phyloP scores from a whole-genome alignment of 1,139 yeast species.

The Suhomyces coccinellae region DNA sequence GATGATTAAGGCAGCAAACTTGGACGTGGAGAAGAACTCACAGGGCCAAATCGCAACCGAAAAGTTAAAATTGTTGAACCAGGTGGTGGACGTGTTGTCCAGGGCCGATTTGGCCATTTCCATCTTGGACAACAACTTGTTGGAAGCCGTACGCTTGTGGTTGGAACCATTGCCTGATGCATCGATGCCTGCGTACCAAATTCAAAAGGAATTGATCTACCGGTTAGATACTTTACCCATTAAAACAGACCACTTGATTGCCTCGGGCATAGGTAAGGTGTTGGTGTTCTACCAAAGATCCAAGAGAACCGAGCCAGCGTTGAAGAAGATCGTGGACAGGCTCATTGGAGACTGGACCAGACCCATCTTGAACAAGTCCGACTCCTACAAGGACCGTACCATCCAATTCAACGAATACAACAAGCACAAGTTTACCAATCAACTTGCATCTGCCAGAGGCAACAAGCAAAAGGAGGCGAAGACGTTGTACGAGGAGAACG shows the following conservation, averaged over 20 bases:
- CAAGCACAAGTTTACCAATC: constrained; percentile 53
- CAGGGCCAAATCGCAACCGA: constrained; percentile 81
- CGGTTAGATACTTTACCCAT: constrained; percentile 81
- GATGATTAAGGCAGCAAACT: constrained; percentile 92
- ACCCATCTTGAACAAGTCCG: constrained; percentile 94
- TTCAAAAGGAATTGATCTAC: constrained; percentile 81
- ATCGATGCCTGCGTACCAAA: constrained; percentile 93
- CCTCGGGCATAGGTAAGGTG: constrained; percentile 92
- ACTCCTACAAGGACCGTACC: constrained; percentile 86
- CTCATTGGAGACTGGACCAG: constrained; percentile 97
- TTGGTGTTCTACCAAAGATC: constrained; percentile 91
- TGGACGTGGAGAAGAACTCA: constrained; percentile 82
- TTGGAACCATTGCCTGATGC: constrained; percentile 98
- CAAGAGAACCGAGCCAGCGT: constrained; percentile 80
- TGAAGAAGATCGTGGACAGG: constrained; percentile 86
- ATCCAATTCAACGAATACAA: constrained; percentile 73
- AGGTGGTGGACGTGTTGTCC: constrained; percentile 72
- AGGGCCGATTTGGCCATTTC: constrained; percentile 89
- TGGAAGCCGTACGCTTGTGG: constrained; percentile 96
- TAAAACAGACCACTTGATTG: constrained; percentile 92
- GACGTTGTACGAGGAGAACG: constrained; percentile 81
- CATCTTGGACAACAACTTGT: constrained; percentile 86
- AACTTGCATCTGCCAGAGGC: constrained; percentile 40
- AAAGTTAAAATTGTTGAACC: constrained; percentile 77
- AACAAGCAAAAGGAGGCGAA: constrained; percentile 42